Conservation (phyloP, 805 yeast genomes). For the Cyberlindnera samutprakarnensis region DNA sequence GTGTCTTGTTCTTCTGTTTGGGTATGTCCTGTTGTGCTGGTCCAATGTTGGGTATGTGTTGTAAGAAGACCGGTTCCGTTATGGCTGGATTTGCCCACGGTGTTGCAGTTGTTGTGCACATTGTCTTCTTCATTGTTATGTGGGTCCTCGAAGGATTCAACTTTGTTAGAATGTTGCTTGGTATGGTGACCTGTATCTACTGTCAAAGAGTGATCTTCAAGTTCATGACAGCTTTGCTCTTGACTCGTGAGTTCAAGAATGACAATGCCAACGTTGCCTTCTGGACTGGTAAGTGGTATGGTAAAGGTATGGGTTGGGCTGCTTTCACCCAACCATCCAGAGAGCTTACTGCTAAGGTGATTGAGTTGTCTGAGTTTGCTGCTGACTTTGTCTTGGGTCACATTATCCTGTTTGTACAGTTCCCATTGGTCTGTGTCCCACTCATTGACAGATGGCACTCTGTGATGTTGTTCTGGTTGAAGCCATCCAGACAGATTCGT, state of each 20-base stretch:
- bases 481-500: slow-evolving; percentile 93
- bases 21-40: slow-evolving; percentile 96
- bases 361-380: slow-evolving; percentile 92
- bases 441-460: slow-evolving; percentile 96
- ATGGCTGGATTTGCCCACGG: slow-evolving; percentile 96
- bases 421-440: slow-evolving; percentile 83
- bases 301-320: slow-evolving; percentile 85
- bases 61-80: slow-evolving; percentile 94
- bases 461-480: slow-evolving; percentile 96
- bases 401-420: slow-evolving; percentile 74
- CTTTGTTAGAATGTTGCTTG: slow-evolving; percentile 81
- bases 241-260: slow-evolving; percentile 94
- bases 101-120: slow-evolving; percentile 80
- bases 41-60: slow-evolving; percentile 88
- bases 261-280: slow-evolving; percentile 95
- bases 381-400: slow-evolving; percentile 96
- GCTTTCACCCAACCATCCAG: slow-evolving; percentile 95
- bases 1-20: slow-evolving; percentile 69
- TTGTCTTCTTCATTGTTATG: slow-evolving; percentile 86
- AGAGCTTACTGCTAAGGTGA: slow-evolving; percentile 89
- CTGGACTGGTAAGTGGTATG: slow-evolving; percentile 99
- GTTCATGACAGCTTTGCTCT: slow-evolving; percentile 63
- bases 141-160: slow-evolving; percentile 95
- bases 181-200: slow-evolving; percentile 76
- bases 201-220: slow-evolving; percentile 85